Conservation (phyloP, 176 grass and related monocot species). For the Thalia dealbata region DNA sequence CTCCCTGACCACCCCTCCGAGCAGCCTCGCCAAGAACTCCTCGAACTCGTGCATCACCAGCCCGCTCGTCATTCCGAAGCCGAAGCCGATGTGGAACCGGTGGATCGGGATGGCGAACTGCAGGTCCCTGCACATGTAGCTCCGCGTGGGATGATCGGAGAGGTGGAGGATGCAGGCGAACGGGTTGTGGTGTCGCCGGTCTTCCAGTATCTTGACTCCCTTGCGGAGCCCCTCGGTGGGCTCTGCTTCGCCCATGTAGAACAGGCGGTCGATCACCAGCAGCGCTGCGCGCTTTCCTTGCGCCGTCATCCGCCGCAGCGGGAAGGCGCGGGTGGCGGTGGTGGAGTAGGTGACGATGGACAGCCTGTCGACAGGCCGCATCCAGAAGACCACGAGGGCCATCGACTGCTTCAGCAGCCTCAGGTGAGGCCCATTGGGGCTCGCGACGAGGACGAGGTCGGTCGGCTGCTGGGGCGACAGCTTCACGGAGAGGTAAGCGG, state of each 20-base stretch:
- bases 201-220: constrained; percentile 72
- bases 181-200: constrained; percentile 64
- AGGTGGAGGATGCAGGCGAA: constrained; percentile 66
- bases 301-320: constrained; percentile 70
- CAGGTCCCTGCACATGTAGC: constrained; percentile 22
- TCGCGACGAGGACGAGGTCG: constrained; percentile 76
- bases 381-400: constrained; percentile 73
- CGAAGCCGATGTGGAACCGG: constrained; percentile 62
- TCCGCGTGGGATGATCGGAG: constrained; percentile 37
- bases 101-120: constrained; percentile 39
- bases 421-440: constrained; percentile 72
- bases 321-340: constrained; percentile 65
- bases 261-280: constrained; percentile 80
- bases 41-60: constrained; percentile 85
- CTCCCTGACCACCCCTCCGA: constrained; percentile 58
- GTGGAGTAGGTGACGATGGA: constrained; percentile 79
- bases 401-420: constrained; percentile 88
- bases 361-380: constrained; percentile 53
- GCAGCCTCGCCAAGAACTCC: constrained; percentile 56
- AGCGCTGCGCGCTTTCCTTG: constrained; percentile 67
- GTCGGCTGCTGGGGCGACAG: constrained; percentile 57
- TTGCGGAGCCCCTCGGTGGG: constrained; percentile 70
- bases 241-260: constrained; percentile 53
- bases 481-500: constrained; percentile 49
- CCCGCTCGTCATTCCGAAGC: constrained; percentile 58